Percentiles rank a stretch among this genome's conserved stretches.
Evolutionary conservation across 2,329 filamentous ascomycete species (phyloP).

Genomic region (Periconia macrospinosa): DNA sequence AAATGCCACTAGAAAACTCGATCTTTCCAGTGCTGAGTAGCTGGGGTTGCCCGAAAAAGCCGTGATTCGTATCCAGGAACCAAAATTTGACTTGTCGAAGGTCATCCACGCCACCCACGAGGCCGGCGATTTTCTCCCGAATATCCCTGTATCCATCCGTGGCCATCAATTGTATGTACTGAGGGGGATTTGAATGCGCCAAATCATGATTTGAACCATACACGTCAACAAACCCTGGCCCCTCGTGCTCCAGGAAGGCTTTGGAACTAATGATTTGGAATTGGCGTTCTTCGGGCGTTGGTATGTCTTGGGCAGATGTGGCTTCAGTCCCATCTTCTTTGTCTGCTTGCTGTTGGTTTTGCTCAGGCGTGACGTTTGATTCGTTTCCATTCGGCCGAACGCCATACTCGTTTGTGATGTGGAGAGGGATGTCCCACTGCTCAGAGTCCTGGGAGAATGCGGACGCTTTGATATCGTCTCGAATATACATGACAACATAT

Average conservation of each 20-base stretch:
- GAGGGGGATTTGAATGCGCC: conserved; percentile 13
- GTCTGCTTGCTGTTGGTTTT: conserved; percentile 13
- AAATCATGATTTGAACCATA: conserved; percentile 30
- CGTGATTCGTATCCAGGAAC: conserved; percentile 38
- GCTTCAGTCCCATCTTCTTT: conserved; percentile 9
- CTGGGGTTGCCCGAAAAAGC: conserved; percentile 31
- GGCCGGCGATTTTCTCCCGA: conserved; percentile 28
- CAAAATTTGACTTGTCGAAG: conserved; percentile 45
- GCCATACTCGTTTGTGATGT: conserved; percentile 35
- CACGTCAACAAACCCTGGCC: conserved; percentile 40
- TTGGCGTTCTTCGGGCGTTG: conserved; percentile 15
- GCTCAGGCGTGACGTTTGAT: conserved; percentile 17
- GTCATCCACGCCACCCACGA: conserved; percentile 35
- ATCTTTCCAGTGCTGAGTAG: conserved; percentile 35
- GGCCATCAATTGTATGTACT: conserved; percentile 24
- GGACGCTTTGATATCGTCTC: conserved; percentile 48
- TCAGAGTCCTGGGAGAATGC: conserved; percentile 48
- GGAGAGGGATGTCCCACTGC: conserved; percentile 49
- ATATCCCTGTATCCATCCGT: conserved; percentile 32
- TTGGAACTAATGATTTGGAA: conserved; percentile 39
- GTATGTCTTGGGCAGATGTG: conserved; percentile 4
- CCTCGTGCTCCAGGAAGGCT: conserved; percentile 38
- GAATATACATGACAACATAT: conserved; percentile 60
- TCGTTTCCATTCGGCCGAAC: conserved; percentile 9
- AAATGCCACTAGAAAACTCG: conserved; percentile 34